These are phyloP conservation scores for Claviceps africana DNA, from an alignment of 2,329 filamentous ascomycete genomes.

Conservation along the genomic window DNA sequence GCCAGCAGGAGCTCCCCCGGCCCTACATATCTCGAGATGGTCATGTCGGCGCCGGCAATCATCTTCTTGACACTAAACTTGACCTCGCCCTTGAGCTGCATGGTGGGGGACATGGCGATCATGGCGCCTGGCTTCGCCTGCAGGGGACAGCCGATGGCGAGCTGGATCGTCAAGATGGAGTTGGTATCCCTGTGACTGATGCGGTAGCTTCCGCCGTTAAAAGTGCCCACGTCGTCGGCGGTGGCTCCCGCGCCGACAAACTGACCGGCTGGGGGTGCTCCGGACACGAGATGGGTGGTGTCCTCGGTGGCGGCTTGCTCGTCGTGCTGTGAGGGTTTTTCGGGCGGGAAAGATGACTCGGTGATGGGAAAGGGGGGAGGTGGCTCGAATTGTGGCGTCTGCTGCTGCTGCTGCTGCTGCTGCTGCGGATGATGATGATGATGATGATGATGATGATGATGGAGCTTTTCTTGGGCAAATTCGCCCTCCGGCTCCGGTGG, in stretches of 20 bases:
- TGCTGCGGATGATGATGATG: constrained; percentile 14
- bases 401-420: constrained; percentile 14
- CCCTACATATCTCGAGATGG: constrained; percentile 67
- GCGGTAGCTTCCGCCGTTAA: constrained; percentile 89
- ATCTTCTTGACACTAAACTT: constrained; percentile 89
- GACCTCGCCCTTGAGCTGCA: constrained; percentile 68
- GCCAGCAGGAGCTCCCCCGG: constrained; percentile 83
- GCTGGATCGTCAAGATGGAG: constrained; percentile 73
- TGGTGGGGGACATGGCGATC: constrained; percentile 86
- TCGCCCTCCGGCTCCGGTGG: constrained; percentile 12
- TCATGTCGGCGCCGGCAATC: constrained; percentile 67
- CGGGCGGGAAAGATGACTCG: constrained; percentile 13
- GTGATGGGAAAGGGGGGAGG: constrained; percentile 13
- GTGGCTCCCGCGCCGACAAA: constrained; percentile 50
- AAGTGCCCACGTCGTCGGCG: constrained; percentile 81
- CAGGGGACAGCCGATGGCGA: constrained; percentile 79
- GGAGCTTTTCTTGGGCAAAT: constrained; percentile 7
- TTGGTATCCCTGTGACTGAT: constrained; percentile 89
- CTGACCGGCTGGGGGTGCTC: constrained; percentile 32
- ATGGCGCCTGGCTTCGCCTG: constrained; percentile 72
- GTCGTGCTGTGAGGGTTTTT: constrained; percentile 14
- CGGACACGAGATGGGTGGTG: constrained; percentile 21
- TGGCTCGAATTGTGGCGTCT: constrained; percentile 16
- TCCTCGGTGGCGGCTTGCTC: constrained; percentile 11
- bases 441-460: too few species aligned